Conservation (phyloP, 768 basidiomycete species). For the Leccinum ochraceum region DNA sequence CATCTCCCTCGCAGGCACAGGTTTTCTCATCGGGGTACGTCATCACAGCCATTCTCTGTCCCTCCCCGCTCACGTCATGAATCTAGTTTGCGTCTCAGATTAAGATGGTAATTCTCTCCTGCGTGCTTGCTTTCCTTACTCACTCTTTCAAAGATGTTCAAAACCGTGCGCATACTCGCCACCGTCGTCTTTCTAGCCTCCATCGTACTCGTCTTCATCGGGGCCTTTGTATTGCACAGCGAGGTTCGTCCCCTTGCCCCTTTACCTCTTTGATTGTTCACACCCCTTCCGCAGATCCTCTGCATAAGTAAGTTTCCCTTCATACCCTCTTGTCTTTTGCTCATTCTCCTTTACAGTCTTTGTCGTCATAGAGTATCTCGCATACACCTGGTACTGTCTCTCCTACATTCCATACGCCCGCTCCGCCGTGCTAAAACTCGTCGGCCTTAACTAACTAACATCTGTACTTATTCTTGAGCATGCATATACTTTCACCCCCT, state of each 20-base stretch:
- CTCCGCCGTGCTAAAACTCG: constrained; percentile 62
- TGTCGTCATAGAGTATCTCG: constrained; percentile 89
- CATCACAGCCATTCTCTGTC: not conserved
- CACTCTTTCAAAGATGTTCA: constrained; percentile 75
- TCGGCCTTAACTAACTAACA: constrained; percentile 40
- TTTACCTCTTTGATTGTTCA: not conserved
- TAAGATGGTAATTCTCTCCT: constrained; percentile 58
- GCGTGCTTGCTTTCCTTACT: not conserved
- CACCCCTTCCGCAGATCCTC: constrained; percentile 46
- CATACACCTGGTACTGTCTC: constrained; percentile 86
- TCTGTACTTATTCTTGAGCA: not conserved
- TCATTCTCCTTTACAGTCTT: constrained; percentile 54
- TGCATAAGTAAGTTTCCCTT: constrained; percentile 53
- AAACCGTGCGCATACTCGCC: constrained; percentile 84
- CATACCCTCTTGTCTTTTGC: not conserved
- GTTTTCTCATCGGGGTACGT: constrained; percentile 87
- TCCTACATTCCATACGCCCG: constrained; percentile 94
- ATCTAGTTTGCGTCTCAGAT: constrained; percentile 74
- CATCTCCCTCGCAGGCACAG: constrained; percentile 82
- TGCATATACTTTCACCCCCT: constrained; percentile 48
- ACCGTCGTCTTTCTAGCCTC: constrained; percentile 75
- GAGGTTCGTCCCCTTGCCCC: constrained; percentile 47
- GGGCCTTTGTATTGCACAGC: constrained; percentile 74
- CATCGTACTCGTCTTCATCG: constrained; percentile 82
- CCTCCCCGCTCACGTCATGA: constrained; percentile 4